Evolutionary conservation across 2,329 filamentous ascomycete genomes (phyloP), one percentile per base, ranked within the genome.

Genomic region (Aciculosporium take): DNA sequence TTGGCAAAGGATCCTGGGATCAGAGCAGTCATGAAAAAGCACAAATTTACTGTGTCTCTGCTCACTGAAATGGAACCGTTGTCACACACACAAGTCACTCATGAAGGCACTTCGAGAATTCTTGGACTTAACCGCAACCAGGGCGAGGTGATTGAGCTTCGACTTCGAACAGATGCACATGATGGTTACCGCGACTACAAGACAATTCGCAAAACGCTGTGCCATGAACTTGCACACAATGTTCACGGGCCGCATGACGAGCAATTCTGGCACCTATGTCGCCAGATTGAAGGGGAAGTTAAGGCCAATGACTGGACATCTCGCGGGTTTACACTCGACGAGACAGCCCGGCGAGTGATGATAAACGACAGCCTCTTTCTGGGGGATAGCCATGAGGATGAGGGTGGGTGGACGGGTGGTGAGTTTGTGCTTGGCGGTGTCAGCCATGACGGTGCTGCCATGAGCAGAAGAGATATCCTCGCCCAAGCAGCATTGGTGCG

Each of bases 41-140:
- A 94, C 65, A 74, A 79, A 48, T 95, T 94, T 66, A 75, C 72
- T 17, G 91, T 98, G 1, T 81, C 81, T 0, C 62, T 96, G 3
- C 69, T 98, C 21, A 95, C 88, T 0, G 91, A 98, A 62, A 96
- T 98, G 89, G 84, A 98, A 52, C 91, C 91, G 0, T 70, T 80
- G 0, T 72, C 80, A 49, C 78, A 95, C 60, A 95, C 88, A 0
- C 59, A 71, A 47, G 60, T 67, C 1, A 84, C 75, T 3, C 81
- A 84, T 53, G 81, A 91, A 53, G 73, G 74, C 36, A 72, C 71
- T n/a, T 79, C 79, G 38, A 73, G 85, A 34, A 88, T 84, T 1
- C 63, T 96, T 0, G 91, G 91, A 0, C 59, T 96, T 31, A 98
- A 98, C 56, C 70, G 86, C 9, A 95, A 96, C 56, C 62, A 69